Conservation (phyloP, 768 basidiomycete genomes). For the Mycena amicta region DNA sequence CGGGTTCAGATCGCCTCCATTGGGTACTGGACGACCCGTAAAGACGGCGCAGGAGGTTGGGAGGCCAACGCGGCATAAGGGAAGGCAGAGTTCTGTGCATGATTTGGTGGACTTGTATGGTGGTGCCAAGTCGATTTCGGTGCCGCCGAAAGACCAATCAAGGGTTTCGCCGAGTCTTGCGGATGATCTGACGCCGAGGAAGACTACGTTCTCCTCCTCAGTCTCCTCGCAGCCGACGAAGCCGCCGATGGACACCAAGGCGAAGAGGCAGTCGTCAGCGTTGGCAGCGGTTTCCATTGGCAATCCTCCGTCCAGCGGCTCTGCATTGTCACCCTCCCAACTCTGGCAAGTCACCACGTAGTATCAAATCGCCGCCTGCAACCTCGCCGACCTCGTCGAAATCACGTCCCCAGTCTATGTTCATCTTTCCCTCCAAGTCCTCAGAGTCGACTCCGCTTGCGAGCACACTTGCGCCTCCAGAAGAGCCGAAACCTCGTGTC, state of each 20-base stretch:
- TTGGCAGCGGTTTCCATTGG: conserved; percentile 13
- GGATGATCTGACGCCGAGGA: conserved; percentile 21
- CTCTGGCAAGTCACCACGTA: conserved; percentile 3
- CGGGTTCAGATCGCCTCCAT: conserved; percentile 27
- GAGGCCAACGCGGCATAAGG: conserved; percentile 45
- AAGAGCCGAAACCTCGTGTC: conserved; percentile 41
- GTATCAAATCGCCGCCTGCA: conserved; percentile 24
- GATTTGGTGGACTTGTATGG: conserved; percentile 82
- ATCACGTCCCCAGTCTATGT: conserved; percentile 81
- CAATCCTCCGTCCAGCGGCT: conserved; percentile 19
- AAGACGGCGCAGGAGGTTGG: conserved; percentile 25
- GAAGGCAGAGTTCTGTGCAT: conserved; percentile 81
- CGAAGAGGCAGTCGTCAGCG: conserved; percentile 19
- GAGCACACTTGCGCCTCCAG: conserved; percentile 40
- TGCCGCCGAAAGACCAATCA: conserved; percentile 42
- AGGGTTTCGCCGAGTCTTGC: conserved; percentile 24
- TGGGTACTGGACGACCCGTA: too few species aligned
- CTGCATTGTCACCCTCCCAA: conserved; percentile 18
- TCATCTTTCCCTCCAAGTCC: conserved; percentile 61
- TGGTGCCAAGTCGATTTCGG: conserved; percentile 42
- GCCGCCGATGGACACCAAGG: conserved; percentile 15
- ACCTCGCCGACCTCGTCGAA: conserved; percentile 42
- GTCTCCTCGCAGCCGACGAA: conserved; percentile 15
- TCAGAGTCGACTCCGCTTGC: conserved; percentile 39
- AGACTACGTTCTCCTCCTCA: conserved; percentile 15